Percentiles rank a stretch among this genome's conserved stretches.
Conservation (phyloP, 345 rosid genomes). For the Lepidium africanum region DNA sequence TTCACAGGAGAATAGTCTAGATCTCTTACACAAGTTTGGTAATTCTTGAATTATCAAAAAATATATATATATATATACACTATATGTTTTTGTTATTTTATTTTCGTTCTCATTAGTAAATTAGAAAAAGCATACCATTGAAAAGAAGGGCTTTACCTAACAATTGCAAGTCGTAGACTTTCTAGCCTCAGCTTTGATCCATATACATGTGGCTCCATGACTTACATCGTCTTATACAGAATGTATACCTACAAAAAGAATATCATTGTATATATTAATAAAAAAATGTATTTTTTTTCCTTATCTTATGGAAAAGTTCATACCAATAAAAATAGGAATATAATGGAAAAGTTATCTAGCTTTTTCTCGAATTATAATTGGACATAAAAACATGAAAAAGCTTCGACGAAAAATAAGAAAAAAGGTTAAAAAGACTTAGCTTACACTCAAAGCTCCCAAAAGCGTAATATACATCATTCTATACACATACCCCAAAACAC, state of each 20-base stretch:
- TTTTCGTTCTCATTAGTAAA: background rate
- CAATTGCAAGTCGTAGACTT: background rate
- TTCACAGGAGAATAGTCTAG: too few relatives aligned
- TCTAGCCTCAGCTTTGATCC: background rate
- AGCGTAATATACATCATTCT: slow-evolving; percentile 9
- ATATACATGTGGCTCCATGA: slow-evolving; percentile 10
- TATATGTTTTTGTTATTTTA: too few relatives aligned
- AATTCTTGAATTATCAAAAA: too few relatives aligned
- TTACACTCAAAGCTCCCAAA: slow-evolving; percentile 21
- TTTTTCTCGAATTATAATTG: slow-evolving; percentile 13
- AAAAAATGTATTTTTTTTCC: background rate
- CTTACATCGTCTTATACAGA: background rate
- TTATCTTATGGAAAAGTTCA: slow-evolving; percentile 12
- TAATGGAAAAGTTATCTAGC: slow-evolving; percentile 22
- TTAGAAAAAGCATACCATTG: background rate
- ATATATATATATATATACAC: too few relatives aligned
- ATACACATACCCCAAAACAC: slow-evolving; percentile 9
- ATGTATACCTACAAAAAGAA: background rate
- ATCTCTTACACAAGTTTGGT: too few relatives aligned
- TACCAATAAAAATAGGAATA: too few relatives aligned
- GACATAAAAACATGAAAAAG: slow-evolving; percentile 18
- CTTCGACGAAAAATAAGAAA: slow-evolving; percentile 18
- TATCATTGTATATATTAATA: too few relatives aligned
- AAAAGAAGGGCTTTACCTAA: background rate
- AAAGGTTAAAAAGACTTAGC: slow-evolving; percentile 17